These are phyloP conservation scores for Talaromyces stipitatus DNA, from an alignment of 495 filamentous ascomycete genomes.

Conservation along the genomic window DNA sequence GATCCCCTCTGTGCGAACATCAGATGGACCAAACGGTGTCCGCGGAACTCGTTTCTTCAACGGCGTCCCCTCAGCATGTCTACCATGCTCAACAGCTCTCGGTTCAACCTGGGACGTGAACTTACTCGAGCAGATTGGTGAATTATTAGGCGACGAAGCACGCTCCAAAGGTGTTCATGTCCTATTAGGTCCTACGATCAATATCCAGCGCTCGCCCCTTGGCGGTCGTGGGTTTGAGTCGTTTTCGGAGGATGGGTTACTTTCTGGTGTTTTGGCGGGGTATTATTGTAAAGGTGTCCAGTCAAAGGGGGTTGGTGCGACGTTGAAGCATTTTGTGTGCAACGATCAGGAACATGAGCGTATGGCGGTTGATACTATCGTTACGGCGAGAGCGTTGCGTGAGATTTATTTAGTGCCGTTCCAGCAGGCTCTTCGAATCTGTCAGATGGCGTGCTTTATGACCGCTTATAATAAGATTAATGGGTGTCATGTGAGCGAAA, in stretches of 20 bases:
- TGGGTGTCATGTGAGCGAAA: slow-evolving; percentile 61
- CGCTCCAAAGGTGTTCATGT: slow-evolving; percentile 63
- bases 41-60: slow-evolving; percentile 70
- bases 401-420: slow-evolving; percentile 75
- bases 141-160: slow-evolving; percentile 59
- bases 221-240: slow-evolving; percentile 76
- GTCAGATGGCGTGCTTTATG: slow-evolving; percentile 61
- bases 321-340: slow-evolving; percentile 75
- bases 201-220: slow-evolving; percentile 67
- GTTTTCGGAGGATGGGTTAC: slow-evolving; percentile 69
- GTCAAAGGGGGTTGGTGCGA: slow-evolving; percentile 59
- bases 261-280: slow-evolving; percentile 62
- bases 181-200: slow-evolving; percentile 70
- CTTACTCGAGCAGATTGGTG: slow-evolving; percentile 53
- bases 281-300: slow-evolving; percentile 63
- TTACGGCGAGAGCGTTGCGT: slow-evolving; percentile 62
- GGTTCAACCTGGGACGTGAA: slow-evolving; percentile 64
- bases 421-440: slow-evolving; percentile 60
- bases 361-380: slow-evolving; percentile 56
- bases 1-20: slow-evolving; percentile 61
- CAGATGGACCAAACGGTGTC: slow-evolving; percentile 70
- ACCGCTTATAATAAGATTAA: slow-evolving; percentile 72
- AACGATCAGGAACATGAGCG: slow-evolving; percentile 74
- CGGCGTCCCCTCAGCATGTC: slow-evolving; percentile 57
- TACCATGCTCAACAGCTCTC: slow-evolving; percentile 62